phyloP scores from a whole-genome alignment of 2,329 filamentous ascomycete genomes.

The Thielaviopsis populi region DNA sequence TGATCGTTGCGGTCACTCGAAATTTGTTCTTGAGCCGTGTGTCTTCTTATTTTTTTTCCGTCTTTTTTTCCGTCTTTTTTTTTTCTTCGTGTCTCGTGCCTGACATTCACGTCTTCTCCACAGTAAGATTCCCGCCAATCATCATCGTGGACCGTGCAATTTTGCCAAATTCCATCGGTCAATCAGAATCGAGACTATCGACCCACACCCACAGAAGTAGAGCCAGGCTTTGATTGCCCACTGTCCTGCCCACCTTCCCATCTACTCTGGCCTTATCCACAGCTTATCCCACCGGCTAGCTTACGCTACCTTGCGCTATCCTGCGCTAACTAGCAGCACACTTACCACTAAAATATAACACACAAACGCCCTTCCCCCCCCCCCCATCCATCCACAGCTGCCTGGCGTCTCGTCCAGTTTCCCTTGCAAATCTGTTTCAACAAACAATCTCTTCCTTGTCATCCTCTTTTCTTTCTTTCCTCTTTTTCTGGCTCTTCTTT shows the following conservation, averaged over 20 bases:
- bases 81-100: neutral
- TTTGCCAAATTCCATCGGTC: neutral
- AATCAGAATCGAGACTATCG: neutral
- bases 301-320: slow-evolving; percentile 1
- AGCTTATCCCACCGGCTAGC: neutral
- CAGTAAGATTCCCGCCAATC: neutral
- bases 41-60: neutral
- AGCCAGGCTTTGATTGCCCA: neutral
- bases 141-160: neutral
- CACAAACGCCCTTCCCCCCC: neutral
- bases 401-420: neutral
- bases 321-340: neutral
- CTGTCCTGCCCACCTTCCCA: neutral
- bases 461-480: slow-evolving; percentile 11
- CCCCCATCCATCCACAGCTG: neutral
- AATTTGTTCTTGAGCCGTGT: neutral
- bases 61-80: slow-evolving; percentile 6
- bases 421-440: neutral
- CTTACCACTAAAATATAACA: slow-evolving; percentile 4
- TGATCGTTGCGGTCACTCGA: neutral
- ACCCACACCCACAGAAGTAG: neutral
- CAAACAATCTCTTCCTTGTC: slow-evolving; percentile 17
- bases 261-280: neutral
- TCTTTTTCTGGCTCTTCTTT: slow-evolving; percentile 16
- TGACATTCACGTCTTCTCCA: slow-evolving; percentile 2